phyloP scores from a whole-genome alignment of 106 monocot species.

The Allium sativum region DNA sequence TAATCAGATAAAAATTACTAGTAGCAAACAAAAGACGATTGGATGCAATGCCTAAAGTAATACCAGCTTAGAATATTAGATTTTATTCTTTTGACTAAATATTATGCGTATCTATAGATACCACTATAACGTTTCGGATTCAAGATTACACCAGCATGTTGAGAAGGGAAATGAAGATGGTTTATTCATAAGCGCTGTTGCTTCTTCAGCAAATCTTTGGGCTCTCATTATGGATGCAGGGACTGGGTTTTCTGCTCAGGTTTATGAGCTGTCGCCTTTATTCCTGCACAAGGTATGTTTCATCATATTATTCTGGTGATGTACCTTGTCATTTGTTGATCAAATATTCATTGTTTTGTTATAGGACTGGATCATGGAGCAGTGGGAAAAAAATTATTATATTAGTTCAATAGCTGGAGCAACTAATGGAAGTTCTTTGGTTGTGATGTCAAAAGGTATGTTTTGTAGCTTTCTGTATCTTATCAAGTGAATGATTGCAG shows the following conservation, averaged over 20 bases:
- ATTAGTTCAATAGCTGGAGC: constrained; percentile 94
- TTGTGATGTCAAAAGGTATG: constrained; percentile 97
- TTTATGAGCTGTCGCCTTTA: constrained; percentile 78
- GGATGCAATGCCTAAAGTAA: too few relatives aligned
- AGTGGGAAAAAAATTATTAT: constrained; percentile 95
- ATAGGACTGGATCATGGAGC: constrained; percentile 99
- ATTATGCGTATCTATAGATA: constrained; percentile 28
- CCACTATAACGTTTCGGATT: constrained; percentile 93
- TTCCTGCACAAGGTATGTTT: constrained; percentile 80
- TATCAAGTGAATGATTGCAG: too few relatives aligned
- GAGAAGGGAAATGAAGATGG: constrained; percentile 97
- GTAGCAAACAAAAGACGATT: too few relatives aligned
- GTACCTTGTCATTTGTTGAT: constrained; percentile 1
- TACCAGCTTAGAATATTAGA: too few relatives aligned
- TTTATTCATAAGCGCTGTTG: constrained; percentile 79
- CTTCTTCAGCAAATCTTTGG: constrained; percentile 84
- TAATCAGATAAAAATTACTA: too few relatives aligned
- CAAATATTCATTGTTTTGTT: not conserved
- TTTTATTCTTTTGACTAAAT: too few relatives aligned
- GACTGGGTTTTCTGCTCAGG: constrained; percentile 81
- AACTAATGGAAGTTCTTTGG: constrained; percentile 88
- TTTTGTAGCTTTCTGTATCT: not conserved
- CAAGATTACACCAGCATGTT: constrained; percentile 75
- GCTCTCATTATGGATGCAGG: constrained; percentile 99
- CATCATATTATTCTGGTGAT: not conserved